Evolutionary conservation across 78 protist genomes (phyloP).

Genomic region (Dictyostelium brefeldianum): DNA sequence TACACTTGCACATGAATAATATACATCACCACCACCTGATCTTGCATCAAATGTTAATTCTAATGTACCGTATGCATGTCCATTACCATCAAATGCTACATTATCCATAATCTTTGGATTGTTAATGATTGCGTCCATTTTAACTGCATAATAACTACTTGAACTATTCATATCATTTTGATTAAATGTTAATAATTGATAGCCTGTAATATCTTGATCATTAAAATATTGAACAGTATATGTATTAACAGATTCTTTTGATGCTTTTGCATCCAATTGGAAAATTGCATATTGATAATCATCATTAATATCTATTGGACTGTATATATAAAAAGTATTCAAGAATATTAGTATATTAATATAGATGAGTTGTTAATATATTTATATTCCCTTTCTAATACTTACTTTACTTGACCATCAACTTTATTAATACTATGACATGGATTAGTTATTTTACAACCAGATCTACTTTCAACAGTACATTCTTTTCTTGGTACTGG

Average conservation of each 20-base stretch:
- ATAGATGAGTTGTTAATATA: neutral
- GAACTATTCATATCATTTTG: constrained; percentile 56
- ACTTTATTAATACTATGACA: neutral
- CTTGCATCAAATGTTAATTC: constrained; percentile 64
- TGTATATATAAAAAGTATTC: neutral
- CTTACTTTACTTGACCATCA: constrained; percentile 29
- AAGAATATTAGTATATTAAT: constrained; percentile 1
- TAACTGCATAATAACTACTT: constrained; percentile 10
- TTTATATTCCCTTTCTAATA: too few species aligned
- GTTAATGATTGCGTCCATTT: neutral
- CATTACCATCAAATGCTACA: neutral
- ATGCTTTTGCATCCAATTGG: neutral
- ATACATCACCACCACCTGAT: constrained; percentile 68
- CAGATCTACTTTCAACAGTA: neutral
- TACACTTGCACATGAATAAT: constrained; percentile 67
- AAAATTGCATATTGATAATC: constrained; percentile 25
- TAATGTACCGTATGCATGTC: constrained; percentile 12
- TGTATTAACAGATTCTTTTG: constrained; percentile 14
- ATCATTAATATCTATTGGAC: constrained; percentile 22
- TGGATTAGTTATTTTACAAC: constrained; percentile 19
- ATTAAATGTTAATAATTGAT: constrained; percentile 58
- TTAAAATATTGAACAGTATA: constrained; percentile 50
- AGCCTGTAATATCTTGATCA: constrained; percentile 33
- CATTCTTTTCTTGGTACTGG: constrained; percentile 61
- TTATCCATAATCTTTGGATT: neutral